phyloP scores from a whole-genome alignment of 345 rosid species.

The Erucastrum elatum region DNA sequence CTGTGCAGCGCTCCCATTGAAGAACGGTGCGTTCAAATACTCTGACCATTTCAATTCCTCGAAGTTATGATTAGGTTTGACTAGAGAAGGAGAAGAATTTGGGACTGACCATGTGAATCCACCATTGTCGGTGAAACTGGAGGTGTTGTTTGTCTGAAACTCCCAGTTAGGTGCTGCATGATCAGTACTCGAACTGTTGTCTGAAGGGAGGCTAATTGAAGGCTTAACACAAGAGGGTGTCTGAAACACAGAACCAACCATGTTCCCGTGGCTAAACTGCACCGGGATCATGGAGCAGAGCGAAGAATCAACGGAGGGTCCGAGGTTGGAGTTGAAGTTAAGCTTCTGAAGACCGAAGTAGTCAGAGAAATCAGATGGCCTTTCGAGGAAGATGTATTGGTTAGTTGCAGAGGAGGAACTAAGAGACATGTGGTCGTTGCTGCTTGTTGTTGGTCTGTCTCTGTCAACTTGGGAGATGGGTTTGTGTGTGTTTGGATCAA shows the following conservation, averaged over 20 bases:
- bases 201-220: slow-evolving; percentile 57
- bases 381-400: slow-evolving; percentile 44
- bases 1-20: slow-evolving; percentile 30
- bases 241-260: slow-evolving; percentile 41
- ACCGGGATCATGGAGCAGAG: slow-evolving; percentile 47
- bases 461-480: slow-evolving; percentile 28
- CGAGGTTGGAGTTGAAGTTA: slow-evolving; percentile 36
- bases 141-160: slow-evolving; percentile 42
- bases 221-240: slow-evolving; percentile 54
- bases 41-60: slow-evolving; percentile 40
- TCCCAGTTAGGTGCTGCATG: slow-evolving; percentile 40
- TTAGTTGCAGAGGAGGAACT: slow-evolving; percentile 32
- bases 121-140: slow-evolving; percentile 23
- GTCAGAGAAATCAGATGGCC: slow-evolving; percentile 31
- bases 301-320: slow-evolving; percentile 35
- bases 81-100: slow-evolving; percentile 16
- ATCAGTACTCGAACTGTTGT: slow-evolving; percentile 39
- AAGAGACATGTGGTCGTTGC: slow-evolving; percentile 21
- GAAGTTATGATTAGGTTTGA: slow-evolving; percentile 32
- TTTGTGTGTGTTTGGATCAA: slow-evolving; percentile 33
- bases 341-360: slow-evolving; percentile 56
- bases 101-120: slow-evolving; percentile 38
- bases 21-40: slow-evolving; percentile 39
- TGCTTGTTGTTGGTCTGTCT: not conserved
- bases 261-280: slow-evolving; percentile 39